Evolutionary conservation across 768 basidiomycete genomes (phyloP).

Genomic region (Boletus patriciae): DNA sequence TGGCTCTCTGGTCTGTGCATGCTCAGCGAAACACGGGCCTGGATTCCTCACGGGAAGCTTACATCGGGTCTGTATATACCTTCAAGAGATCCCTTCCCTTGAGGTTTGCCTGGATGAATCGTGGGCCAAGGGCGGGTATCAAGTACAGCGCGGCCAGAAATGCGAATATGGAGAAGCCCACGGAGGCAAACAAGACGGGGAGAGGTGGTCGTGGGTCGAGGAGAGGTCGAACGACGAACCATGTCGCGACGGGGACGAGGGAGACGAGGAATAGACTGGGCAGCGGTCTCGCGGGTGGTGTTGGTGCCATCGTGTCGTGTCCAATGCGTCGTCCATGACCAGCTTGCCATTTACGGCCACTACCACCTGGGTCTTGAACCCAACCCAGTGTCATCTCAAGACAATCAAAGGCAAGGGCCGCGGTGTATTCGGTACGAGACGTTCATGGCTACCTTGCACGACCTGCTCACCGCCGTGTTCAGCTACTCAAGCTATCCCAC

Average conservation of each 20-base stretch:
- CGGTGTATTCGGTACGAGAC: slow-evolving; percentile 59
- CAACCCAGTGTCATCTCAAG: slow-evolving; percentile 49
- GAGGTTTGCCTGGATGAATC: slow-evolving; percentile 78
- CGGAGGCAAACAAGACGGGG: slow-evolving; percentile 71
- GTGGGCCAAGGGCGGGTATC: slow-evolving; percentile 79
- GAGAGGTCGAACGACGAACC: slow-evolving; percentile 73
- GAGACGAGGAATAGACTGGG: slow-evolving; percentile 53
- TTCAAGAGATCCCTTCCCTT: slow-evolving; percentile 89
- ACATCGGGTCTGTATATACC: slow-evolving; percentile 71
- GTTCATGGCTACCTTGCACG: neutral
- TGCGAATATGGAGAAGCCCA: slow-evolving; percentile 84
- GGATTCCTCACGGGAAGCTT: slow-evolving; percentile 24
- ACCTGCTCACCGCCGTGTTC: slow-evolving; percentile 28
- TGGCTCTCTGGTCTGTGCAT: slow-evolving; percentile 84
- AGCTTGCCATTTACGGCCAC: slow-evolving; percentile 17
- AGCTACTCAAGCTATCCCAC: slow-evolving; percentile 36
- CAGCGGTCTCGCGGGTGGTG: slow-evolving; percentile 46
- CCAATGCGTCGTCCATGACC: neutral
- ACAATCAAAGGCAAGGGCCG: slow-evolving; percentile 51
- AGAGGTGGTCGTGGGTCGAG: slow-evolving; percentile 67
- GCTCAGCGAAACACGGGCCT: neutral
- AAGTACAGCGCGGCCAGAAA: slow-evolving; percentile 74
- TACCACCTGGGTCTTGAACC: slow-evolving; percentile 38
- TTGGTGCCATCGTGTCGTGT: slow-evolving; percentile 25
- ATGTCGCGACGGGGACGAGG: slow-evolving; percentile 65